phyloP scores from a whole-genome alignment of 768 basidiomycete genomes.

The Pleurotus giganteus region DNA sequence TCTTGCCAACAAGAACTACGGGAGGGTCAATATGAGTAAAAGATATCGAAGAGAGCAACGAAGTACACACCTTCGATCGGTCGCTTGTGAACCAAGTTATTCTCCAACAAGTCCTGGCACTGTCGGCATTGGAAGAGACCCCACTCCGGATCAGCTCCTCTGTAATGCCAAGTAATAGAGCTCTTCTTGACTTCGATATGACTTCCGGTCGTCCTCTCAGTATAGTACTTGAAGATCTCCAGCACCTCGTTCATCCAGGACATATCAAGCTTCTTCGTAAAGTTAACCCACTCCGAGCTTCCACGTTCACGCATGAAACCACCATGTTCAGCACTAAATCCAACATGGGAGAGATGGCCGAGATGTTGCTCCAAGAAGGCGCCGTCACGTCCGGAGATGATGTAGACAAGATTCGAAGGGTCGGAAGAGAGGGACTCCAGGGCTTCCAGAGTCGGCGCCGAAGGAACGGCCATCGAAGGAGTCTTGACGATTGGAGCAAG shows the following conservation, averaged over 20 bases:
- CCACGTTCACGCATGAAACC: slow-evolving; percentile 84
- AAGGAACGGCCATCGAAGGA: slow-evolving; percentile 84
- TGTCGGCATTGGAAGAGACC: slow-evolving; percentile 97
- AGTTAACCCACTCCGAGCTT: slow-evolving; percentile 70
- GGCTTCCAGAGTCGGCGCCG: slow-evolving; percentile 67
- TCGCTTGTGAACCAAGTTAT: slow-evolving; percentile 87
- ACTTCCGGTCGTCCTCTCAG: slow-evolving; percentile 94
- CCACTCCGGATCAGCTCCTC: slow-evolving; percentile 92
- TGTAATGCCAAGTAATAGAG: slow-evolving; percentile 97
- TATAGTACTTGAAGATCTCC: slow-evolving; percentile 96
- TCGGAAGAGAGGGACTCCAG: slow-evolving; percentile 72
- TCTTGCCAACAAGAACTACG: slow-evolving; percentile 91
- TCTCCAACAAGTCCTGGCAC: slow-evolving; percentile 94
- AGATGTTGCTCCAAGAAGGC: slow-evolving; percentile 91
- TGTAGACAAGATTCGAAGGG: slow-evolving; percentile 90
- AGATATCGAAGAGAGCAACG: not conserved
- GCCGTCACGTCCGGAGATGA: slow-evolving; percentile 95
- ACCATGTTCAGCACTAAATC: slow-evolving; percentile 96
- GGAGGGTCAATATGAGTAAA: not conserved
- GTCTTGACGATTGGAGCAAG: slow-evolving; percentile 96
- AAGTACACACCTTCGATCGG: slow-evolving; percentile 80
- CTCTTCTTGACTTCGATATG: slow-evolving; percentile 97
- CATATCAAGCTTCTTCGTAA: slow-evolving; percentile 94
- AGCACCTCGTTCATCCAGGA: slow-evolving; percentile 95
- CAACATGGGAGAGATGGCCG: slow-evolving; percentile 77